Evolutionary conservation across 441 rosid genomes (phyloP).

Genomic region (Euphorbia celastroides): DNA sequence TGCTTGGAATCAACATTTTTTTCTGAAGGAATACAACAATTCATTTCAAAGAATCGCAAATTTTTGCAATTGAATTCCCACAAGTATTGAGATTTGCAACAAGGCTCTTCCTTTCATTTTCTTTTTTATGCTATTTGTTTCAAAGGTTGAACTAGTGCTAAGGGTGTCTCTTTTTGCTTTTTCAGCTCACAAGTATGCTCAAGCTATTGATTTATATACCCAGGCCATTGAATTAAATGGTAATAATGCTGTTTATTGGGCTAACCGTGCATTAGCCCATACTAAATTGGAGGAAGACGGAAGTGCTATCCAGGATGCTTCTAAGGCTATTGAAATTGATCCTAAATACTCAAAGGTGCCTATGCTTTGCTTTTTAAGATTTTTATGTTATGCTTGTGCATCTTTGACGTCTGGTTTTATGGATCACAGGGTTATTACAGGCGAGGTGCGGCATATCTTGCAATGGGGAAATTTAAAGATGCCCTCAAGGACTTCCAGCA

Average conservation of each 20-base stretch:
- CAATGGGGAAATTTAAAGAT: slow-evolving; percentile 96
- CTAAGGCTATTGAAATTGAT: slow-evolving; percentile 82
- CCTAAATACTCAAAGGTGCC: slow-evolving; percentile 80
- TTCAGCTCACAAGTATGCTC: slow-evolving; percentile 68
- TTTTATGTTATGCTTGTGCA: slow-evolving; percentile 7
- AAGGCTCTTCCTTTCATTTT: background rate
- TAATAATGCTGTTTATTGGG: slow-evolving; percentile 88
- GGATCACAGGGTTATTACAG: slow-evolving; percentile 76
- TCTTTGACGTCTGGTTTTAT: slow-evolving; percentile 21
- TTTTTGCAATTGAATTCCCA: too few species aligned
- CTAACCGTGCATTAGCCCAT: slow-evolving; percentile 93
- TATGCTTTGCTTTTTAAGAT: background rate
- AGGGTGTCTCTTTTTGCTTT: slow-evolving; percentile 18
- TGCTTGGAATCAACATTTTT: too few species aligned
- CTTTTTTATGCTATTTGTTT: background rate
- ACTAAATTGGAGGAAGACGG: slow-evolving; percentile 95
- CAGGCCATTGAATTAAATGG: slow-evolving; percentile 68
- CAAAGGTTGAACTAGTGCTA: too few species aligned
- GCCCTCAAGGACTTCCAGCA: slow-evolving; percentile 97
- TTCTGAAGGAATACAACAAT: too few species aligned
- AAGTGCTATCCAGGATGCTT: slow-evolving; percentile 92
- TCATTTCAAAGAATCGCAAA: too few species aligned
- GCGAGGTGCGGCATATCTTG: slow-evolving; percentile 95
- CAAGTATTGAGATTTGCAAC: too few species aligned
- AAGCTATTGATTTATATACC: slow-evolving; percentile 76